Percentiles rank a stretch among this genome's conserved stretches.
These are phyloP conservation scores for Penicillium herquei DNA, from an alignment of 495 filamentous ascomycete species.

Conservation along the genomic window DNA sequence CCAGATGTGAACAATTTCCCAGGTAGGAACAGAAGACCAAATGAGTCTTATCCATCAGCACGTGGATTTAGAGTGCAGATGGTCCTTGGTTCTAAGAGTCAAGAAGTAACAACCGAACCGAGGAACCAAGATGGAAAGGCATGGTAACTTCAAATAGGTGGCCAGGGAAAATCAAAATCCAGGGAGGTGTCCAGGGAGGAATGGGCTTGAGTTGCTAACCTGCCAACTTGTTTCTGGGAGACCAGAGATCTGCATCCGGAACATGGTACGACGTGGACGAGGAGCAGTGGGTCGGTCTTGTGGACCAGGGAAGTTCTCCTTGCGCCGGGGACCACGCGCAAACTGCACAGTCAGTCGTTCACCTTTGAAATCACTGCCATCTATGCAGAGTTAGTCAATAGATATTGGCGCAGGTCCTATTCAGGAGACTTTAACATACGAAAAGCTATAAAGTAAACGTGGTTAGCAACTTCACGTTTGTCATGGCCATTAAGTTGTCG, in stretches of 20 bases:
- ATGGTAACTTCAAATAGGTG: slow-evolving; percentile 12
- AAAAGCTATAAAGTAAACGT: slow-evolving; percentile 43
- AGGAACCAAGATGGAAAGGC: slow-evolving; percentile 15
- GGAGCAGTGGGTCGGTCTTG: slow-evolving; percentile 71
- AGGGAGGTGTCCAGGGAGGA: slow-evolving; percentile 42
- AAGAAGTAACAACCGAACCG: slow-evolving; percentile 7
- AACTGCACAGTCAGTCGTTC: slow-evolving; percentile 97
- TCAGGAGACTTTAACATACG: slow-evolving; percentile 39
- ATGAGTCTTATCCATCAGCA: slow-evolving; percentile 5
- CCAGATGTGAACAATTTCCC: not conserved
- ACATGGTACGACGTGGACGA: slow-evolving; percentile 89
- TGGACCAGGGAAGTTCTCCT: slow-evolving; percentile 67
- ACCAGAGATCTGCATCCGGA: slow-evolving; percentile 95
- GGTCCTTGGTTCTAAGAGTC: slow-evolving; percentile 14
- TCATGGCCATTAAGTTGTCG: not conserved
- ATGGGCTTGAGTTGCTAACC: slow-evolving; percentile 79
- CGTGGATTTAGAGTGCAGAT: slow-evolving; percentile 3
- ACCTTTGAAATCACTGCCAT: slow-evolving; percentile 97
- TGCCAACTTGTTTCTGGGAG: slow-evolving; percentile 99
- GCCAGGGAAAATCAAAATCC: slow-evolving; percentile 24
- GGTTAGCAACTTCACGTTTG: not conserved
- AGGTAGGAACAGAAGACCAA: not conserved
- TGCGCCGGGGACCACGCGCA: slow-evolving; percentile 87
- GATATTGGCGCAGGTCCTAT: not conserved
- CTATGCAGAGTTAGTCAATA: slow-evolving; percentile 43